Percentiles rank a stretch among this genome's conserved stretches.
Evolutionary conservation across 140 eudicot genomes (phyloP).

Genomic region (Senecio squalidus): DNA sequence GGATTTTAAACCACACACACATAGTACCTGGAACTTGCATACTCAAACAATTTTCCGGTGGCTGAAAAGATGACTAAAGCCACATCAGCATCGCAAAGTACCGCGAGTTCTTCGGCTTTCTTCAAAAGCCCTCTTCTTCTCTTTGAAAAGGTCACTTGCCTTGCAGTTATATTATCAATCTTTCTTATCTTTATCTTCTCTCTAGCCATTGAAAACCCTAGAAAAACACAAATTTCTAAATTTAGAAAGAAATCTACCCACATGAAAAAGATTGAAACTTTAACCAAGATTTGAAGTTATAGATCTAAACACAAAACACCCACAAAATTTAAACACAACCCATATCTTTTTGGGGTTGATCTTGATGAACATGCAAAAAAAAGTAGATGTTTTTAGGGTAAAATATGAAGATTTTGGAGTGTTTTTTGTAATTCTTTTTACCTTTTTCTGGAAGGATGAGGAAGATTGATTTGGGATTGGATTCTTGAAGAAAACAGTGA

Average conservation of each 20-base stretch:
- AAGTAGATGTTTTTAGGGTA: not conserved
- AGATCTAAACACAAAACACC: not conserved
- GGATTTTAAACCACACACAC: not conserved
- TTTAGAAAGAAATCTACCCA: slow-evolving; percentile 19
- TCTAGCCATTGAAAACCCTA: slow-evolving; percentile 39
- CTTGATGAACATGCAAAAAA: slow-evolving; percentile 8
- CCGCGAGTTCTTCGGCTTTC: slow-evolving; percentile 48
- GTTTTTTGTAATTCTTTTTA: not conserved
- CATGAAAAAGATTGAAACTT: not conserved
- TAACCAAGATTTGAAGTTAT: not conserved
- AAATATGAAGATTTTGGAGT: not conserved
- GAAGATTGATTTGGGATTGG: slow-evolving; percentile 18
- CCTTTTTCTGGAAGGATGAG: slow-evolving; percentile 10
- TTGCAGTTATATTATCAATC: slow-evolving; percentile 51
- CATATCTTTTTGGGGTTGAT: not conserved
- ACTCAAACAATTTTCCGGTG: slow-evolving; percentile 44
- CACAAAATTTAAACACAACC: not conserved
- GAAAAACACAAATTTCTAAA: slow-evolving; percentile 1
- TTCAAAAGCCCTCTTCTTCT: slow-evolving; percentile 52
- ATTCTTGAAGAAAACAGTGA: slow-evolving; percentile 22
- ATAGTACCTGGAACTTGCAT: slow-evolving; percentile 40
- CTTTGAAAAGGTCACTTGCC: slow-evolving; percentile 56
- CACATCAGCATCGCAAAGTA: slow-evolving; percentile 48
- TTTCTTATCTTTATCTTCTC: slow-evolving; percentile 56
- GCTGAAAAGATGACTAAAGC: slow-evolving; percentile 44